These are phyloP conservation scores for Otatea glauca DNA, from an alignment of 176 grass and related monocot genomes.

Conservation along the genomic window DNA sequence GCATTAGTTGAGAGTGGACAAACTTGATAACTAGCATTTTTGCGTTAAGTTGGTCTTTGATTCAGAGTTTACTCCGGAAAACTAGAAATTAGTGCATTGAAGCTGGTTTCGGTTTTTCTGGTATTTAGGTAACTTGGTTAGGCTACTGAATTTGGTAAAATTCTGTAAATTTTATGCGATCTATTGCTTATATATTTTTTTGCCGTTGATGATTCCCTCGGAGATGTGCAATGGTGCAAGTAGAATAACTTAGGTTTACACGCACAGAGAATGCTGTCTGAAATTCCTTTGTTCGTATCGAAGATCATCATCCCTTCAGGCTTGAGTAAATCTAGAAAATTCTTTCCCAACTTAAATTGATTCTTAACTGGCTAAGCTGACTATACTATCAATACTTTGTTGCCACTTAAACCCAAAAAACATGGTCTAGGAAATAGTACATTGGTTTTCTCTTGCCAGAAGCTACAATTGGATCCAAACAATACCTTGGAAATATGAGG, in stretches of 20 bases:
- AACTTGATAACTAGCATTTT: neutral
- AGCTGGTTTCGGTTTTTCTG: neutral
- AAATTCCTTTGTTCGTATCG: neutral
- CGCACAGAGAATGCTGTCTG: neutral
- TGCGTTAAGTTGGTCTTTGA: neutral
- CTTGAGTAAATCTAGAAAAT: neutral
- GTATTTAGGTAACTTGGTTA: neutral
- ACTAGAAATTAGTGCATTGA: constrained; percentile 14
- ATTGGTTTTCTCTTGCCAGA: constrained; percentile 8
- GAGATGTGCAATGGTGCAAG: neutral
- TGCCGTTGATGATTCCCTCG: neutral
- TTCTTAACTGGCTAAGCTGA: constrained; percentile 21
- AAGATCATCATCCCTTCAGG: neutral
- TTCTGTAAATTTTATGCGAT: neutral
- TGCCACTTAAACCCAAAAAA: neutral
- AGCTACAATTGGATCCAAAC: constrained; percentile 12
- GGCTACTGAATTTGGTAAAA: neutral
- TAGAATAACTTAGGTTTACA: neutral
- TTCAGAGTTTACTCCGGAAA: neutral
- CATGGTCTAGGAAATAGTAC: neutral
- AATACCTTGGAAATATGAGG: neutral
- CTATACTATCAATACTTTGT: neutral
- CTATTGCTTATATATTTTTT: constrained; percentile 13
- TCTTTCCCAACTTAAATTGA: neutral
- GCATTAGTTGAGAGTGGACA: neutral